A percentile compares a stretch with the other conserved stretches of the same genome.
These are phyloP conservation scores for Fraxinus greggii DNA, from an alignment of 305 asterid species.

Conservation along the genomic window DNA sequence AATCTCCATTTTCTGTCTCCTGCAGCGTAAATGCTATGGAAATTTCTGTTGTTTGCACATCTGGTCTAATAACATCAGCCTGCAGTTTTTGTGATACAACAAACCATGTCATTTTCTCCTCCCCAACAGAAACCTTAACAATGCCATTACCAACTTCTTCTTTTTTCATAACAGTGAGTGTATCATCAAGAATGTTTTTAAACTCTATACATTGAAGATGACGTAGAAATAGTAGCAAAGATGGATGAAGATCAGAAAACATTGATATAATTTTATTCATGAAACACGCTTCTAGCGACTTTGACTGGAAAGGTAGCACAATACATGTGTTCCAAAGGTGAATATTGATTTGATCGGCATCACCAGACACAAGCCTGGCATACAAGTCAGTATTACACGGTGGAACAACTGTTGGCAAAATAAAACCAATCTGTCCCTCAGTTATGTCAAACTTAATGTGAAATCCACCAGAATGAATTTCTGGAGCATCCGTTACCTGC, in stretches of 20 bases:
- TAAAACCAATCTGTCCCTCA: conserved; percentile 93
- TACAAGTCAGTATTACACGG: conserved; percentile 69
- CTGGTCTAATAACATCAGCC: conserved; percentile 57
- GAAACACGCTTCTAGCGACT: conserved; percentile 44
- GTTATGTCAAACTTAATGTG: conserved; percentile 90
- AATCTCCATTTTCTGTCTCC: conserved; percentile 57
- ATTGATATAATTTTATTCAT: conserved; percentile 66
- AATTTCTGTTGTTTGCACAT: conserved; percentile 68
- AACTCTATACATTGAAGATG: conserved; percentile 83
- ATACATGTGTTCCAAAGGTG: conserved; percentile 80
- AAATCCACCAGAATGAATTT: conserved; percentile 95
- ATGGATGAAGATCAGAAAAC: conserved; percentile 89
- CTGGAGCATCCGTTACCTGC: conserved; percentile 96
- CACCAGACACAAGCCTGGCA: conserved; percentile 51
- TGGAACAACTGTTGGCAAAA: conserved; percentile 81
- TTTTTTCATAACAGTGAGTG: conserved; percentile 76
- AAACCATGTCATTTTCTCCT: conserved; percentile 78
- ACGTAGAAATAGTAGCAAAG: conserved; percentile 83
- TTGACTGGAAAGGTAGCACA: conserved; percentile 78
- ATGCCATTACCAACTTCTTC: conserved; percentile 71
- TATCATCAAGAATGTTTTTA: conserved; percentile 59
- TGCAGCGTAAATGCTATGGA: conserved; percentile 81
- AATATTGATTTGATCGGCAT: conserved; percentile 37
- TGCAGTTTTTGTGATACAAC: conserved; percentile 68
- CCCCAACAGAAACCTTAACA: conserved; percentile 62